These are phyloP conservation scores for Cinchona pubescens DNA, from an alignment of 257 asterid species.

Conservation along the genomic window DNA sequence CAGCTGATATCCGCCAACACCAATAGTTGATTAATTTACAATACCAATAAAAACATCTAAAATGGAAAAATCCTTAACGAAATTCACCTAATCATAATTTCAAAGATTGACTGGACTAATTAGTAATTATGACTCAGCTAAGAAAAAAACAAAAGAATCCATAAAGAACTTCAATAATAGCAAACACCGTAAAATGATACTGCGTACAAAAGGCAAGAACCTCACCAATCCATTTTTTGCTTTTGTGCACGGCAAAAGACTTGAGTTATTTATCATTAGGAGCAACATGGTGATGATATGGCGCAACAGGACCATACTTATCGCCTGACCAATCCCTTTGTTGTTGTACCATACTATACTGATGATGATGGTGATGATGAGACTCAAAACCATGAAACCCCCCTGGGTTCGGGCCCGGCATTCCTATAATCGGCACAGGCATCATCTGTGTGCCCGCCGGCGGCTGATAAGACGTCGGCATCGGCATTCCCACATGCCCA, in stretches of 20 bases:
- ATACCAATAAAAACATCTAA: constrained; percentile 4
- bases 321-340: constrained; percentile 77
- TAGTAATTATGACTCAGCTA: constrained; percentile 28
- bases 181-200: constrained; percentile 10
- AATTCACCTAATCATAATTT: constrained; percentile 41
- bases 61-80: constrained; percentile 27
- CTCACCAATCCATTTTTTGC: constrained; percentile 38
- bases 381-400: constrained; percentile 23
- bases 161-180: constrained; percentile 1
- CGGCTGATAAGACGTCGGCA: constrained; percentile 17
- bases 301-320: constrained; percentile 33
- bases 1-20: background rate
- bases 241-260: background rate
- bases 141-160: constrained; percentile 18
- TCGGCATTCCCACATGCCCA: constrained; percentile 31
- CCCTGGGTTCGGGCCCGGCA: constrained; percentile 17
- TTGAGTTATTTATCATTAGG: constrained; percentile 47
- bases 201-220: background rate
- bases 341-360: constrained; percentile 59
- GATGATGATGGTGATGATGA: constrained; percentile 31
- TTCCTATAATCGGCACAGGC: constrained; percentile 19
- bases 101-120: constrained; percentile 27
- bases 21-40: constrained; percentile 9
- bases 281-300: constrained; percentile 51
- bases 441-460: constrained; percentile 15